Base-by-base conservation (phyloP, 2,329 filamentous ascomycete species). In the Colletotrichum lini region DNA sequence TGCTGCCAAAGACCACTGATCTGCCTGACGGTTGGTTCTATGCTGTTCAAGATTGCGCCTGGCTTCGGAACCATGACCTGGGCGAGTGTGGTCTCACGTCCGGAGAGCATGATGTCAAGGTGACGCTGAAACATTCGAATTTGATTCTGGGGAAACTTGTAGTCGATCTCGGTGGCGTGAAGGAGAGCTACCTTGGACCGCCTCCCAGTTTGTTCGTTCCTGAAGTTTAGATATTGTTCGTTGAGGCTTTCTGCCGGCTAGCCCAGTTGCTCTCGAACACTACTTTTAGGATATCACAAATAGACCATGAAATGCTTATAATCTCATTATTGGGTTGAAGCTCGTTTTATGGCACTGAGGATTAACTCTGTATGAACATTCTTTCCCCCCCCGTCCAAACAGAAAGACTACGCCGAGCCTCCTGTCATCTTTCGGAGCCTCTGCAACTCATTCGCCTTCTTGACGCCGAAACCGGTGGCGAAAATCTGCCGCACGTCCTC, bases 401-500 rank as follows among this genome's bases (percentile, higher is more conserved):
- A 56, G 30, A 18, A 38, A 38, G 26, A 5, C n/a, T 35, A 65
- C 16, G 53, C 60, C 5, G 45, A 57, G 21, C 44, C 26, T 2
- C 23, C 62, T 3, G 16, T 16, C 44, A 61, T 54, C 63, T 77
- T 79, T 74, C 75, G 75, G 66, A 80, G 72, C 63, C 73, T 83
- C 71, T 83, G 82, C 56, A 84, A 75, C 71, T 80, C 73, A 64
- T 81, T 78, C 2, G 84, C 83, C 60, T 82, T 79, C 68, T 81
- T 78, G 2, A 86, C 81, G 15, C 84, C 85, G 70, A 87, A 87
- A 0, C 84, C 84, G 49, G 84, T 79, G 40, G 82, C 76, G 73
- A 89, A 89, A 6, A 88, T 81, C 64, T 86, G 84, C 30, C 84
- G 79, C n/a, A 89, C 83, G 57, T 86, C 85, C 74, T 89, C 88